These are phyloP conservation scores for Paramecium biaurelia DNA, from an alignment of 73 alveolate genomes.

Conservation along the genomic window DNA sequence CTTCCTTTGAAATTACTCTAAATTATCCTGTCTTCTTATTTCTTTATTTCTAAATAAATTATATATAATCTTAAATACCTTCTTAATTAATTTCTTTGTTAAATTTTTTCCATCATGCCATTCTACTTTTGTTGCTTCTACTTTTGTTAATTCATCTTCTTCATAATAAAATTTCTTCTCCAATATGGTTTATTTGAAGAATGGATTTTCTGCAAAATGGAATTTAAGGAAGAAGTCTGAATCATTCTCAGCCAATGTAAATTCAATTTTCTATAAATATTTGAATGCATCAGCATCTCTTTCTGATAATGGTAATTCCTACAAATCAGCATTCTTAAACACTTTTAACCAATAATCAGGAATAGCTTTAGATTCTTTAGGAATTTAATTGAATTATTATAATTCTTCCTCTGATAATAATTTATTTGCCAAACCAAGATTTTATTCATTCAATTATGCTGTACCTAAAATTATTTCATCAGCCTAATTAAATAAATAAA, in stretches of 20 bases:
- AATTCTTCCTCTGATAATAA: slow-evolving; percentile 7
- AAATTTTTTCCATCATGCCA: slow-evolving; percentile 49
- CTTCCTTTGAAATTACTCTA: slow-evolving; percentile 66
- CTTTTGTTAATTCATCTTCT: not conserved
- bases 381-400: not conserved
- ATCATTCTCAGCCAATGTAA: not conserved
- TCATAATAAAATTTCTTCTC: slow-evolving; percentile 26
- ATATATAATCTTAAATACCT: not conserved
- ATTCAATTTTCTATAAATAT: not conserved
- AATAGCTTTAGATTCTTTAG: not conserved
- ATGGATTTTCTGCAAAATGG: slow-evolving; percentile 11
- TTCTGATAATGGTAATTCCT: not conserved
- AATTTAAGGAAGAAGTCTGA: slow-evolving; percentile 4
- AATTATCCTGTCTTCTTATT: slow-evolving; percentile 62
- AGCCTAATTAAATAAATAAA: not conserved
- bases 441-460: not conserved
- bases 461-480: not conserved
- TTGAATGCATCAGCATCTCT: not conserved
- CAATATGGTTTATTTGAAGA: not conserved
- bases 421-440: not conserved
- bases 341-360: slow-evolving; percentile 50
- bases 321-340: slow-evolving; percentile 23
- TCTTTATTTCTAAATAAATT: slow-evolving; percentile 40
- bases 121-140: slow-evolving; percentile 9
- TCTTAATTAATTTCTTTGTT: slow-evolving; percentile 16